Evolutionary conservation across 371 early-diverging fungal species (phyloP), one percentile per base, ranked within the genome.

Genomic region (Quaeritorhiza haematococci): DNA sequence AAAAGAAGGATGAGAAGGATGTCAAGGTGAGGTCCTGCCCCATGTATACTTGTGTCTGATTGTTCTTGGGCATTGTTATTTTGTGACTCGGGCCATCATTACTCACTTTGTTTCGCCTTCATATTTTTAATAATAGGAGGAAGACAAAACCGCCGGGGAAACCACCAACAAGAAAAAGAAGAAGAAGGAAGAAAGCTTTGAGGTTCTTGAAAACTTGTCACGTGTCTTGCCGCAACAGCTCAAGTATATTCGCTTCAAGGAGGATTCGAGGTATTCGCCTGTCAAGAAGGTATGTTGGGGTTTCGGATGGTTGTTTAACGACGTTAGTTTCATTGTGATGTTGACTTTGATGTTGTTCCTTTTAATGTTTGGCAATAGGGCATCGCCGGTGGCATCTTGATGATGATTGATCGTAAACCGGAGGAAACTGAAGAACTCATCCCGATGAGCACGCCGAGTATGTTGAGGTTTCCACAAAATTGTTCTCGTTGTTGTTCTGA

Each of bases 191-290:
- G 82, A 83, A 26, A 73, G 67, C 59, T 87, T 72, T 63, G 87
- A 90, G 58, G 74, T 81, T 5, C 68, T 96, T 45, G 82, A 83
- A 41, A 98, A 98, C 67, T 76, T 96, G 79, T 75, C 91, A 19
- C 84, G 98, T 5, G 87, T 98, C 33, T 72, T 94, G 3, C 95
- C 94, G 24, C 71, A 81, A 49, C 98, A 98, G 68, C 76, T 89
- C 55, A 83, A 88, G 73, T 82, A 84, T 59, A 82, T 96, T 60
- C 74, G 80, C 21, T 94, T 94, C 75, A 85, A 87, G 51, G 84
- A 85, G 28, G 86, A 85, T 49, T 71, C 88, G 15, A 84, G 96
- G 52, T 98, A 93, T 68, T 74, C 78, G 33, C 96, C 97, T 28
- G 82, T 96, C 51, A 93, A 92, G 75, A 80, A 82, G 71, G 84